These are phyloP conservation scores for Hortaea werneckii DNA, from an alignment of 2,329 filamentous ascomycete species.

Conservation along the genomic window DNA sequence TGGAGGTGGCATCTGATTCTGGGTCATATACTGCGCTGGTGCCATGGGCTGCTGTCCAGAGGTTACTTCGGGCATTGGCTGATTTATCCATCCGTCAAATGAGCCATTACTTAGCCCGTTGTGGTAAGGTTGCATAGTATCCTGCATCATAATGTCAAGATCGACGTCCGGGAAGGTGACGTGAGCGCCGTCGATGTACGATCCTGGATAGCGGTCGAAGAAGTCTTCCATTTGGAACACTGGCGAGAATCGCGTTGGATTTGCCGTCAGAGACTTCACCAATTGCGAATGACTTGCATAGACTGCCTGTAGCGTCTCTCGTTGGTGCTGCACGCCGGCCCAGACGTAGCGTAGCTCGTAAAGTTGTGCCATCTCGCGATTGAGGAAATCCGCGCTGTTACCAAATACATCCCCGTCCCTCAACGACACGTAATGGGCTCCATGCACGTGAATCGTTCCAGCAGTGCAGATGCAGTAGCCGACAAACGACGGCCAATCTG, in stretches of 20 bases:
- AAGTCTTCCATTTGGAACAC: constrained; percentile 82
- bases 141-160: constrained; percentile 44
- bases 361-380: constrained; percentile 69
- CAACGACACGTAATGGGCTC: constrained; percentile 62
- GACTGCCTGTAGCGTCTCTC: constrained; percentile 66
- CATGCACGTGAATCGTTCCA: constrained; percentile 80
- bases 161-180: constrained; percentile 59
- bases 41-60: constrained; percentile 3
- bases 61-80: background rate
- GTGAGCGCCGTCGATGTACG: constrained; percentile 64
- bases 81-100: constrained; percentile 4
- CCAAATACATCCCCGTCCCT: constrained; percentile 54
- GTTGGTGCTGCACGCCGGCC: constrained; percentile 70
- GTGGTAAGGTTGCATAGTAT: constrained; percentile 1
- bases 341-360: constrained; percentile 64
- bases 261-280: constrained; percentile 60
- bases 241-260: constrained; percentile 61
- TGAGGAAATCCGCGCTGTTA: constrained; percentile 58
- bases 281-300: constrained; percentile 71
- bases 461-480: constrained; percentile 81
- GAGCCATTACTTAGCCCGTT: constrained; percentile 37
- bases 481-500: constrained; percentile 80
- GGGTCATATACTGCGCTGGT: constrained; percentile 11
- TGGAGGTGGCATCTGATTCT: constrained; percentile 9
- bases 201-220: constrained; percentile 69